A percentile compares a stretch with the other conserved stretches of the same genome.
Conservation (phyloP, 2,329 filamentous ascomycete species). For the Davidsoniella virescens region DNA sequence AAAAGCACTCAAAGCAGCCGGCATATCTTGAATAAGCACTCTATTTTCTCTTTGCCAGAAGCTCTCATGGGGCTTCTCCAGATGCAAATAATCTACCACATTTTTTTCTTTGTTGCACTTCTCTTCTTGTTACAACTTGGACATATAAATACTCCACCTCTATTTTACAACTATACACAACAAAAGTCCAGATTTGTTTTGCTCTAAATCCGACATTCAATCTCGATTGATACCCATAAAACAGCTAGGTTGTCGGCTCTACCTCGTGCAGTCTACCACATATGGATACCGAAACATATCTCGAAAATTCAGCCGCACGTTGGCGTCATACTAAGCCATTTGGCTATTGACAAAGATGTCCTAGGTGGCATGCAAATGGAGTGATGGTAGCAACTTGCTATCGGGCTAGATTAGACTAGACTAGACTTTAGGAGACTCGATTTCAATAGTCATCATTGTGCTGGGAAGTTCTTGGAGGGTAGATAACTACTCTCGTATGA, state of each 20-base stretch:
- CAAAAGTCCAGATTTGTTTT: constrained; percentile 6
- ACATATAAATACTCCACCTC: neutral
- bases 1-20: constrained; percentile 23
- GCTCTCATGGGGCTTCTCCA: neutral
- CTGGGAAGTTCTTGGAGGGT: constrained; percentile 29
- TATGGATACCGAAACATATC: too few relatives aligned
- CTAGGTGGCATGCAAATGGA: neutral
- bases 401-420: constrained; percentile 8
- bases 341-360: too few relatives aligned
- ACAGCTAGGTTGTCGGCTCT: too few relatives aligned
- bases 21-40: constrained; percentile 23
- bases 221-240: too few relatives aligned
- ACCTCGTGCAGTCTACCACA: too few relatives aligned
- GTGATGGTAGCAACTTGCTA: constrained; percentile 7
- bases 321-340: too few relatives aligned
- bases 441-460: constrained; percentile 17
- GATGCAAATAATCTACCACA: neutral
- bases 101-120: neutral
- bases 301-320: too few relatives aligned
- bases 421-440: constrained; percentile 2
- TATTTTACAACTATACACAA: constrained; percentile 5
- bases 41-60: neutral
- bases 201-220: neutral
- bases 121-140: neutral
- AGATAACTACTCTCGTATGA: constrained; percentile 27